Base-by-base conservation (phyloP, 306 rosid species). In the Rosa persica region DNA sequence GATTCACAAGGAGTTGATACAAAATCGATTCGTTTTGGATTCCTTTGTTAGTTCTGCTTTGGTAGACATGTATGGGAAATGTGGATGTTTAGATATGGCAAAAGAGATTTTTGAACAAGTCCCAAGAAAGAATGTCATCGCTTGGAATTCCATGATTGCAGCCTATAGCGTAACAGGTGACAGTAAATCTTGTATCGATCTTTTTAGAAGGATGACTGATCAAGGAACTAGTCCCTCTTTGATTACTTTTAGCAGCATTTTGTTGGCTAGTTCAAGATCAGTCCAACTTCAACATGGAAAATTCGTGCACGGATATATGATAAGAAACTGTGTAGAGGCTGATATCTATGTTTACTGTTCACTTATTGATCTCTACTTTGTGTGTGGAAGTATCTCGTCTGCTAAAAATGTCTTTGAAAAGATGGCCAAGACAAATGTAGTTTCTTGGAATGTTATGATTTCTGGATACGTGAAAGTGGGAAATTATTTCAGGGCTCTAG, bases 1-100 rank as follows among this genome's bases (percentile, higher is more conserved):
- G 73, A 89, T 91, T 77, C 98, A 91, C 73, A 78, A 55, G 80
- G 92, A 88, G 78, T 86, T 90, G 80, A 49, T 83, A 39, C 30
- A 66, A 61, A 77, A 77, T 40, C 80, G 85, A 51, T 48, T 83
- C 76, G 30, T 66, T 57, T 23, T 81, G 72, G 90, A 87, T 81
- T 78, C 77, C 80, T 89, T 87, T 75, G 75, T 86, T 76, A 67
- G 83, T 81, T 86, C 94, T 81, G 88, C 93, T 70, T 92, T 93
- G 55, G 93, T 93, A 79, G 97, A 91, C 78, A 88, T 91, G 97
- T 93, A 93, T 80, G 98, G 93, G 82, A 91, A 87, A 88, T 93
- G 98, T 38, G 90, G 94, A 38, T 86, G 81, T 70, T 73, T 93
- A 70, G 87, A 89, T 67, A 74, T 81, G 87, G 94, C 98, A 19